phyloP scores from a whole-genome alignment of 2,329 filamentous ascomycete genomes.

The Xenoacremonium recifei region DNA sequence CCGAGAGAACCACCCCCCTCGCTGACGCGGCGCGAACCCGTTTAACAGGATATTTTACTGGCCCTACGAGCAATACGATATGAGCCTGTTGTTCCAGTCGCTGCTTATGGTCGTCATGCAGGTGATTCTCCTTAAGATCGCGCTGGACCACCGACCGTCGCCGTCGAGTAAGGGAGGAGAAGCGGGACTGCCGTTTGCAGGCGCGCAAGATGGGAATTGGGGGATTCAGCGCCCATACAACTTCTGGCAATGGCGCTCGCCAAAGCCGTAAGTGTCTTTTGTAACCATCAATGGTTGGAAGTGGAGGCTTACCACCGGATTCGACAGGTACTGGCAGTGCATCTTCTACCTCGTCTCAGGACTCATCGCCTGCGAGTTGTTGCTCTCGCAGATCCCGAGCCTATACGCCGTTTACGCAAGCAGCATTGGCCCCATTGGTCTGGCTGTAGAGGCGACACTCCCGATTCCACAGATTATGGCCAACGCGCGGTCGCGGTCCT shows the following conservation, averaged over 20 bases:
- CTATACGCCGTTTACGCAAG: slow-evolving; percentile 66
- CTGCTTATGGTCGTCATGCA: slow-evolving; percentile 66
- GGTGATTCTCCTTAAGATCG: slow-evolving; percentile 62
- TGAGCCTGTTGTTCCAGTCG: slow-evolving; percentile 61
- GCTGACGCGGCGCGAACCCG: slow-evolving; percentile 20
- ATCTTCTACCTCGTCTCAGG: slow-evolving; percentile 63
- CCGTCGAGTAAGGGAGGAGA: slow-evolving; percentile 61
- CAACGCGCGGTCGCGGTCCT: slow-evolving; percentile 67
- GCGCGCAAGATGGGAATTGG: slow-evolving; percentile 38
- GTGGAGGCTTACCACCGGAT: slow-evolving; percentile 7
- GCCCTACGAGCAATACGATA: slow-evolving; percentile 64
- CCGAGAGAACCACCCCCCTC: neutral
- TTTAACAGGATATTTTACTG: slow-evolving; percentile 67
- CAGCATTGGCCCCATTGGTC: slow-evolving; percentile 70
- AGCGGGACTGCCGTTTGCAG: slow-evolving; percentile 61
- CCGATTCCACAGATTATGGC: slow-evolving; percentile 76
- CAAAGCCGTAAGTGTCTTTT: slow-evolving; percentile 55
- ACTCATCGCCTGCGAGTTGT: slow-evolving; percentile 63
- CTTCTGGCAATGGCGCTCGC: slow-evolving; percentile 80
- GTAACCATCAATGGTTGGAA: neutral
- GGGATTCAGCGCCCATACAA: slow-evolving; percentile 62
- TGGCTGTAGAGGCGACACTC: slow-evolving; percentile 77
- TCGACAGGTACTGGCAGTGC: slow-evolving; percentile 71
- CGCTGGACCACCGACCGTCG: slow-evolving; percentile 63
- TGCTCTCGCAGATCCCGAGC: slow-evolving; percentile 57